Evolutionary conservation across 2,329 filamentous ascomycete species (phyloP).

Genomic region (Aspergillus quadricinctus): DNA sequence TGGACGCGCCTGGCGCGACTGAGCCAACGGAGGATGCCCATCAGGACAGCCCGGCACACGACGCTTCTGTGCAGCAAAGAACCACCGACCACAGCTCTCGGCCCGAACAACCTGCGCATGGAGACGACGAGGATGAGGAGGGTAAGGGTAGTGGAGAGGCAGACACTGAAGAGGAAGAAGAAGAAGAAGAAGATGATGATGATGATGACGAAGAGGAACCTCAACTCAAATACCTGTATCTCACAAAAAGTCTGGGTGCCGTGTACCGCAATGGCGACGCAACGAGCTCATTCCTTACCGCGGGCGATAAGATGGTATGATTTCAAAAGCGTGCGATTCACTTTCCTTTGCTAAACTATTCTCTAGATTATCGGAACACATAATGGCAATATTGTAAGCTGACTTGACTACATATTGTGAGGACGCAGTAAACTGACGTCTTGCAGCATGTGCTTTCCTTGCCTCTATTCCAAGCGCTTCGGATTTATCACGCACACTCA

Average conservation of each 20-base stretch:
- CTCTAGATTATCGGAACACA: constrained; percentile 83
- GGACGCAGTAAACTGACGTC: constrained; percentile 12
- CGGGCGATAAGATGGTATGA: constrained; percentile 91
- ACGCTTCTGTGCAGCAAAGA: constrained; percentile 15
- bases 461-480: constrained; percentile 73
- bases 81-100: constrained; percentile 5
- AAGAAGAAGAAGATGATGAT: constrained; percentile 66
- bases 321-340: constrained; percentile 1
- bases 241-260: constrained; percentile 73
- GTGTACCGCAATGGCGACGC: constrained; percentile 94
- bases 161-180: constrained; percentile 54
- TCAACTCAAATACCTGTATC: constrained; percentile 82
- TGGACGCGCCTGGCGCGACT: constrained; percentile 37
- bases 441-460: constrained; percentile 76
- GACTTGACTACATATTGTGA: background rate
- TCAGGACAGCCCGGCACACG: constrained; percentile 16
- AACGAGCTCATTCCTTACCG: constrained; percentile 83
- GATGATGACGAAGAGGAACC: constrained; percentile 91
- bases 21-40: constrained; percentile 21
- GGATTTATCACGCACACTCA: constrained; percentile 87
- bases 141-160: constrained; percentile 25
- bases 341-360: constrained; percentile 31
- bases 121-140: constrained; percentile 14
- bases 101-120: constrained; percentile 3
- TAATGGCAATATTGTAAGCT: constrained; percentile 86